These are phyloP conservation scores for Wickerhamomyces sp. DNA, from an alignment of 1,139 yeast species.

Conservation along the genomic window DNA sequence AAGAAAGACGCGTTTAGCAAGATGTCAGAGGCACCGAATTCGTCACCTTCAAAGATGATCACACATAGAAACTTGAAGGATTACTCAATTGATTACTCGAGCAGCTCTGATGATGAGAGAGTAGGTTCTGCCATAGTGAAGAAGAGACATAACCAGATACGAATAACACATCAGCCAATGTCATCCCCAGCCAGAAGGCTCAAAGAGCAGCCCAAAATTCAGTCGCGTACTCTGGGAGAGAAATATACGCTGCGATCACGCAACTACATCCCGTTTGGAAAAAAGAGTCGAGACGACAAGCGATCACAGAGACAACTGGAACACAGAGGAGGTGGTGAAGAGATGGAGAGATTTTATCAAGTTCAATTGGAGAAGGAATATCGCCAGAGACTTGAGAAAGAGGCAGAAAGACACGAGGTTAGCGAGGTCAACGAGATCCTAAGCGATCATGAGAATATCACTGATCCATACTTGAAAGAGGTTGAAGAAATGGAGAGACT, in stretches of 20 bases:
- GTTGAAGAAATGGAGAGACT: neutral
- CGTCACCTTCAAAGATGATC: neutral
- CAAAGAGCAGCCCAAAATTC: neutral
- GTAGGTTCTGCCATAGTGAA: conserved; percentile 2
- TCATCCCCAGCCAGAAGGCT: conserved; percentile 9
- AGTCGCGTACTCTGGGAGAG: conserved; percentile 5
- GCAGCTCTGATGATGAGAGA: neutral
- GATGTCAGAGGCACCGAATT: neutral
- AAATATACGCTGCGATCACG: conserved; percentile 14
- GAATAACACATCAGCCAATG: conserved; percentile 9
- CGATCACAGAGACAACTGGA: conserved; percentile 5
- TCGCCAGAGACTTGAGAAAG: conserved; percentile 2
- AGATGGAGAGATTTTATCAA: conserved; percentile 12
- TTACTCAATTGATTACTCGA: too few relatives aligned
- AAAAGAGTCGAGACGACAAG: conserved; percentile 3
- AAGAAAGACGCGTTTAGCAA: neutral
- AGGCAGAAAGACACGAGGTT: conserved; percentile 5
- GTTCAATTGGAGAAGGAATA: conserved; percentile 1
- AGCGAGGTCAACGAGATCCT: too few relatives aligned
- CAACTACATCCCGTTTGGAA: conserved; percentile 12
- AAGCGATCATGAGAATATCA: too few relatives aligned
- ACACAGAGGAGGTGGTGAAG: conserved; percentile 12
- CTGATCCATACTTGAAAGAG: neutral
- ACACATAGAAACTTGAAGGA: too few relatives aligned
- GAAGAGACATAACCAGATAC: conserved; percentile 2